Evolutionary conservation across 257 asterid species (phyloP).

Genomic region (Capsicum rhomboideum): DNA sequence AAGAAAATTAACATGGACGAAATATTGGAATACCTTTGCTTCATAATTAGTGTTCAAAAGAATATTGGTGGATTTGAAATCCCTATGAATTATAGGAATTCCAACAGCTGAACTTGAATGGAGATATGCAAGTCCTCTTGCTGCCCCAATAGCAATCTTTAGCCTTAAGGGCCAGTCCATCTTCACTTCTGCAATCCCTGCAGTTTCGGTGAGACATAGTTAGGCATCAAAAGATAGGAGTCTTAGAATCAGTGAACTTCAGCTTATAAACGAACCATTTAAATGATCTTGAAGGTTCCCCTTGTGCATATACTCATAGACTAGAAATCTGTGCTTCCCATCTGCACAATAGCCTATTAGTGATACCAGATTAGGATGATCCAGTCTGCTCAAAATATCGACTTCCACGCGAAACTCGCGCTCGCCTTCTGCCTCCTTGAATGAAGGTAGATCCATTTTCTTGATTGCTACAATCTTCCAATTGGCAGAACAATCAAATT

Average conservation of each 20-base stretch:
- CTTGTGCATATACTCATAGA: slow-evolving; percentile 74
- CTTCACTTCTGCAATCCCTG: slow-evolving; percentile 66
- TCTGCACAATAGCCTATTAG: slow-evolving; percentile 91
- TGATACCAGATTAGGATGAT: slow-evolving; percentile 84
- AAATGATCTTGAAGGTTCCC: slow-evolving; percentile 91
- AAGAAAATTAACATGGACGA: background rate
- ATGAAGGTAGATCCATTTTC: slow-evolving; percentile 86
- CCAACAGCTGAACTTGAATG: slow-evolving; percentile 88
- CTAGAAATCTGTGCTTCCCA: slow-evolving; percentile 91
- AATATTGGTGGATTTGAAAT: slow-evolving; percentile 92
- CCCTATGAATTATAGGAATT: slow-evolving; percentile 86
- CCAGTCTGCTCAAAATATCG: slow-evolving; percentile 92
- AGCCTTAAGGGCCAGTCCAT: slow-evolving; percentile 91
- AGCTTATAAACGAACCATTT: slow-evolving; percentile 46
- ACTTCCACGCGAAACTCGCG: slow-evolving; percentile 93
- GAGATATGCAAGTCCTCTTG: slow-evolving; percentile 91
- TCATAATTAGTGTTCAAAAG: slow-evolving; percentile 74
- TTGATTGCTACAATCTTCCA: slow-evolving; percentile 84
- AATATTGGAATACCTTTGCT: slow-evolving; percentile 57
- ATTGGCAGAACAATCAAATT: background rate
- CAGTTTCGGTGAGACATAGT: slow-evolving; percentile 3
- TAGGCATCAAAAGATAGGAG: background rate
- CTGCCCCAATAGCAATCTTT: slow-evolving; percentile 82
- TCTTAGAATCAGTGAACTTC: background rate
- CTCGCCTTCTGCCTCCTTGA: slow-evolving; percentile 86